Conservation (phyloP, 805 yeast species). For the Yarrowia sp. region DNA sequence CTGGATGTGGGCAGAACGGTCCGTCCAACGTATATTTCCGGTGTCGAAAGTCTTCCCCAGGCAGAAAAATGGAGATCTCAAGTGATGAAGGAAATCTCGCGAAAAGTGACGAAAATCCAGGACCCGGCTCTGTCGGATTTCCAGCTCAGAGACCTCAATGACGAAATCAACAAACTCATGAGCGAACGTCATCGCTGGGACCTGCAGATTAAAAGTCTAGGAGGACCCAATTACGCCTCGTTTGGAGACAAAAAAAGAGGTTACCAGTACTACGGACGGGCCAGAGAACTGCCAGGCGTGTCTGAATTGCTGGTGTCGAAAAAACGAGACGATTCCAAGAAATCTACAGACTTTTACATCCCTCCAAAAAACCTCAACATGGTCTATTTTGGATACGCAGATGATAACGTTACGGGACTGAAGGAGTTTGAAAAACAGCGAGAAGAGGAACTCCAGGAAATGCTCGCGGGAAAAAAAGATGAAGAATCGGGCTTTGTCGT, state of each 20-base stretch:
- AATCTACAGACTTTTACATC: conserved; percentile 26
- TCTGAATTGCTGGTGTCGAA: conserved; percentile 45
- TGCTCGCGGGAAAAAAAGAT: not conserved
- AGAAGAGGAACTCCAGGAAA: not conserved
- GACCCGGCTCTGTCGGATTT: conserved; percentile 57
- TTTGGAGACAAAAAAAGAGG: conserved; percentile 44
- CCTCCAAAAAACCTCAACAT: conserved; percentile 31
- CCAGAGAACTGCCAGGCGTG: conserved; percentile 75
- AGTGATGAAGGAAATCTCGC: conserved; percentile 60
- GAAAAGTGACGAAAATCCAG: conserved; percentile 57
- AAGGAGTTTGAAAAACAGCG: conserved; percentile 10
- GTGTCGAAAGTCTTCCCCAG: conserved; percentile 53
- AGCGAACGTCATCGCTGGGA: conserved; percentile 78
- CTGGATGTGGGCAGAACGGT: conserved; percentile 52
- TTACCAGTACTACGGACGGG: conserved; percentile 77
- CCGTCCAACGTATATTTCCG: conserved; percentile 59
- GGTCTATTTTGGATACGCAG: conserved; percentile 36
- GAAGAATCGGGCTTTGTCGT: not conserved
- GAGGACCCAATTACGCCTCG: conserved; percentile 64
- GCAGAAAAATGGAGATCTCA: conserved; percentile 70
- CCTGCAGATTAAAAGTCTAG: conserved; percentile 60
- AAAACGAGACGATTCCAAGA: conserved; percentile 27
- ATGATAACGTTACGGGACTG: conserved; percentile 28
- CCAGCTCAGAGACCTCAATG: conserved; percentile 71
- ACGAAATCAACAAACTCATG: conserved; percentile 61